Evolutionary conservation across 2,329 filamentous ascomycete genomes (phyloP), one percentile per base, ranked within the genome.

Genomic region (Amphichorda felina): DNA sequence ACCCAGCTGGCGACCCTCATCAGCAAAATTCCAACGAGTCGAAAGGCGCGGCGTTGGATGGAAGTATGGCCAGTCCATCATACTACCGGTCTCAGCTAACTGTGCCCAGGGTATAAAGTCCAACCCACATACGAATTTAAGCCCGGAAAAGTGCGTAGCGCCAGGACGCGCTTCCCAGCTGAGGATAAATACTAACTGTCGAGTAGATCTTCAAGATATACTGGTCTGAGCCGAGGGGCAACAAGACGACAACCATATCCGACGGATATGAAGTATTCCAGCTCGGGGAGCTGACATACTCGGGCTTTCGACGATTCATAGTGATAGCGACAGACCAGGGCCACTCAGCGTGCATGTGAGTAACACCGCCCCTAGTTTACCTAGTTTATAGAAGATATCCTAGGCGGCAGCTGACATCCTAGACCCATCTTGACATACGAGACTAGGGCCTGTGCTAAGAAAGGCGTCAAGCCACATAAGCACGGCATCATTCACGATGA

Each of bases 311-410:
- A 4, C 64, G 70, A 4, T 75, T 75, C 37, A 64, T 76, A 28
- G 63, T 75, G 4, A 56, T 73, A 13, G 61, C 55, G 2, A 69
- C 63, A 33, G 63, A 68, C 18, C 55, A 61, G 14, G 71, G 71
- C 3, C 66, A 73, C 41, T 70, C 64, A 41, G 65, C 61, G 17
- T 74, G 70, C 56, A 66, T 75, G 70, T 75, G 61, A 59, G 66
- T 50, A 6, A 5, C 19, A 17, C 11, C 14, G 14, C 11, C 4
- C 17, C 29, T 5, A 13, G 26, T 10, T 15, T 31, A 31, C n/a
- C n/a, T n/a, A n/a, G n/a, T n/a, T n/a, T n/a, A n/a, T 29, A 8
- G 21, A 25, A 15, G 8, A 11, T 8, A n/a, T 16, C 11, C 10
- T 10, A 16, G 4, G 2, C 3, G 21, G 13, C 14, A 35, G 13